Evolutionary conservation across 192 early-diverging fungal genomes (phyloP).

Genomic region (Oehlia diaphana): DNA sequence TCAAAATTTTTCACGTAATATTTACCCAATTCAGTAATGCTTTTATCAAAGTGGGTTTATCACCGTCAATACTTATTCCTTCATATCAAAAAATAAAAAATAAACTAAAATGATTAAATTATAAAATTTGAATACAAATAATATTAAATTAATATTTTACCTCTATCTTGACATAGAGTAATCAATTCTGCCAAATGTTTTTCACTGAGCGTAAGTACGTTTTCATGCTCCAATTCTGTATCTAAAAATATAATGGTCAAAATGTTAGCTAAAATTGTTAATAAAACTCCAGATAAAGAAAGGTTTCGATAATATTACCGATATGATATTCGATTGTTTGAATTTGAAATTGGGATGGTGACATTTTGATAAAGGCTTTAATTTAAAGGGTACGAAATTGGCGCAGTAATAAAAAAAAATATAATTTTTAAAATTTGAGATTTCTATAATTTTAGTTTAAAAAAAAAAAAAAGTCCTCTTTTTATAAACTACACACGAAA

Average conservation of each 20-base stretch:
- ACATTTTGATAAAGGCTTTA: neutral
- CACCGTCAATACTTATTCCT: conserved; percentile 65
- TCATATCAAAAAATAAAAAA: conserved; percentile 6
- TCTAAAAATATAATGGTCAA: conserved; percentile 27
- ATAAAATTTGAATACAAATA: no score
- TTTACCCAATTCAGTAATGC: conserved; percentile 63
- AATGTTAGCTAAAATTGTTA: neutral
- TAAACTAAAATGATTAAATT: neutral
- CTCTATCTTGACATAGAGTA: conserved; percentile 69
- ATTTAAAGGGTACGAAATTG: neutral
- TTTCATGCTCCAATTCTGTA: conserved; percentile 47
- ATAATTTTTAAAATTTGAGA: neutral
- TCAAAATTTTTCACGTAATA: neutral
- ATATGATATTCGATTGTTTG: conserved; percentile 26
- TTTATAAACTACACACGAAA: neutral
- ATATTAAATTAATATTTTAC: conserved; percentile 36
- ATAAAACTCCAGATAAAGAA: neutral
- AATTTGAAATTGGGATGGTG: neutral
- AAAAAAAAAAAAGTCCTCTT: neutral
- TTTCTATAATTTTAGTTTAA: neutral
- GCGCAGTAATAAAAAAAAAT: neutral
- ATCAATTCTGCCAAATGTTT: conserved; percentile 72
- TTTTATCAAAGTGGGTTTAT: conserved; percentile 61
- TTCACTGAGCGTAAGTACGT: conserved; percentile 56
- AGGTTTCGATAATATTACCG: neutral